Percentiles rank a stretch among this genome's conserved stretches.
These are phyloP conservation scores for Suaeda aralocaspica DNA, from an alignment of 148 eudicot genomes.

Conservation along the genomic window DNA sequence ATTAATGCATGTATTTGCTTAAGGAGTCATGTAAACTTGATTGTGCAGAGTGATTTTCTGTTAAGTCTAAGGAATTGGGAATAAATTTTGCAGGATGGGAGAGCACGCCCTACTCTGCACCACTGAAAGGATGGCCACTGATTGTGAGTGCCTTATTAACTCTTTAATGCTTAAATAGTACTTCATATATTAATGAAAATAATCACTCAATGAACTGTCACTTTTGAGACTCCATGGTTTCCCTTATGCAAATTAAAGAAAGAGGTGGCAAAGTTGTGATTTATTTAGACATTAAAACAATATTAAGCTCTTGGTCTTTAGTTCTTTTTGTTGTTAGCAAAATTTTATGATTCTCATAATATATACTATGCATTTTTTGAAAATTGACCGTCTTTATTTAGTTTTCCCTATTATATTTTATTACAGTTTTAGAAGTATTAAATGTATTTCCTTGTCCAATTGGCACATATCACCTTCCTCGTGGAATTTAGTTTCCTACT, in stretches of 20 bases:
- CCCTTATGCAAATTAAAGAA: neutral
- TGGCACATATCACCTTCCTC: neutral
- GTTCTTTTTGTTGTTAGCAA: neutral
- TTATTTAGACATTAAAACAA: no score
- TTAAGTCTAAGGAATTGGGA: neutral
- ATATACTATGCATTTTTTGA: neutral
- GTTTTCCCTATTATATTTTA: neutral
- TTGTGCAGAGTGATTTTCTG: neutral
- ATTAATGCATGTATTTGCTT: neutral
- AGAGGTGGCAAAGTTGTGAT: neutral
- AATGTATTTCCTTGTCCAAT: neutral
- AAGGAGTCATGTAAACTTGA: neutral
- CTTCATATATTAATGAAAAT: neutral
- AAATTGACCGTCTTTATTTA: neutral
- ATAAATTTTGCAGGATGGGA: conserved; percentile 15
- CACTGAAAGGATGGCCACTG: conserved; percentile 22
- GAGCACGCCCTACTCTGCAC: conserved; percentile 1
- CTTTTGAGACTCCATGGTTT: neutral
- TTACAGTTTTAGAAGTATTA: no score
- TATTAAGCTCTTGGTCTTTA: no score
- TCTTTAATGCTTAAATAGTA: neutral
- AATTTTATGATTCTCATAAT: neutral
- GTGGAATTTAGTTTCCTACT: neutral
- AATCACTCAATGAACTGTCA: neutral
- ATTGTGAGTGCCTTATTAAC: conserved; percentile 13